Conservation (phyloP, 495 filamentous ascomycete species). For the Hypoxylon lenormandii region DNA sequence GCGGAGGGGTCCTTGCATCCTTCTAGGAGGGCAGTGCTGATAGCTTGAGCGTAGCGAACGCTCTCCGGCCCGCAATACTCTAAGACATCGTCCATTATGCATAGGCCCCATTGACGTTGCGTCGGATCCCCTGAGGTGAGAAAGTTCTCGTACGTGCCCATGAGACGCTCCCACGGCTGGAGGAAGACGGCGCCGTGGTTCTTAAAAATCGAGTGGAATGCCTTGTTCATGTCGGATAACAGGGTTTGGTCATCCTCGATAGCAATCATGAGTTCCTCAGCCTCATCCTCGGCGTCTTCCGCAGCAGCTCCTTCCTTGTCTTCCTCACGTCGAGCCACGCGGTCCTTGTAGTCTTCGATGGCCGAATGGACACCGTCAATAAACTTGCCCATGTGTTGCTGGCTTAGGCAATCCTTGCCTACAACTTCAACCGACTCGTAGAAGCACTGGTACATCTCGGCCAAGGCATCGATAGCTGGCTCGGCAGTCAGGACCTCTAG, state of each 20-base stretch:
- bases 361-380: slow-evolving; percentile 84
- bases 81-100: slow-evolving; percentile 97
- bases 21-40: slow-evolving; percentile 83
- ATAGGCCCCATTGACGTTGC: slow-evolving; percentile 96
- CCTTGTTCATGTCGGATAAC: slow-evolving; percentile 99
- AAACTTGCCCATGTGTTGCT: slow-evolving; percentile 83
- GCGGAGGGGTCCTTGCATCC: slow-evolving; percentile 86
- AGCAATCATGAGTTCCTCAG: slow-evolving; percentile 83
- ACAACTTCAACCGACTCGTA: slow-evolving; percentile 98
- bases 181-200: slow-evolving; percentile 88
- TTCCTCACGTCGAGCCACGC: slow-evolving; percentile 81
- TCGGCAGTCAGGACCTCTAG: slow-evolving; percentile 95
- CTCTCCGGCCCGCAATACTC: slow-evolving; percentile 92
- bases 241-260: slow-evolving; percentile 98
- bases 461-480: slow-evolving; percentile 93
- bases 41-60: slow-evolving; percentile 83
- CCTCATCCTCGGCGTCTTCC: slow-evolving; percentile 86
- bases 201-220: slow-evolving; percentile 99
- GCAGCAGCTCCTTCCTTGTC: slow-evolving; percentile 75
- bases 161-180: slow-evolving; percentile 83
- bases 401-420: slow-evolving; percentile 81
- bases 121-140: slow-evolving; percentile 86
- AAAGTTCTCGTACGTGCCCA: slow-evolving; percentile 85
- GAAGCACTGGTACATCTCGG: slow-evolving; percentile 99
- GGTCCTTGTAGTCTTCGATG: slow-evolving; percentile 88